Evolutionary conservation across 371 early-diverging fungal genomes (phyloP).

Genomic region (Blakeslea trispora): DNA sequence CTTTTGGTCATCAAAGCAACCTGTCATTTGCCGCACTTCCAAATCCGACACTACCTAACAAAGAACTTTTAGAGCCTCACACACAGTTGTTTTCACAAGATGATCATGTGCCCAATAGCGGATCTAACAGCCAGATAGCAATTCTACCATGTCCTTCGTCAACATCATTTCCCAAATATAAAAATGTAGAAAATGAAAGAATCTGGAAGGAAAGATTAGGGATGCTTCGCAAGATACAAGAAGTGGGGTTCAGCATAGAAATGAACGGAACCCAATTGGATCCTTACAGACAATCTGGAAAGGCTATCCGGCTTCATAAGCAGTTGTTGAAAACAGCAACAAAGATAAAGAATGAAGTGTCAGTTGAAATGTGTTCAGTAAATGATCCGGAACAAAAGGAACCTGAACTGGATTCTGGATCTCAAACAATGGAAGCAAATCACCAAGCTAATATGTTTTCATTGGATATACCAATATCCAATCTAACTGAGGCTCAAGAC

Average conservation of each 20-base stretch:
- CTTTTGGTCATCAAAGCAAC: not conserved
- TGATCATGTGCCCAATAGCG: not conserved
- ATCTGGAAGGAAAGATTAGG: constrained; percentile 19
- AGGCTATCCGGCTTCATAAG: constrained; percentile 6
- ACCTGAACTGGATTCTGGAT: not conserved
- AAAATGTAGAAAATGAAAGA: constrained; percentile 2
- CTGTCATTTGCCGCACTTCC: constrained; percentile 8
- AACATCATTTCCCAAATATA: constrained; percentile 8
- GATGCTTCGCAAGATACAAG: constrained; percentile 12
- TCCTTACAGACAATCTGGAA: constrained; percentile 3
- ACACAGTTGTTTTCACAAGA: constrained; percentile 1
- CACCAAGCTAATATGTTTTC: too few species aligned
- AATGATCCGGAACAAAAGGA: not conserved
- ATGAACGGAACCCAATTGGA: constrained; percentile 5
- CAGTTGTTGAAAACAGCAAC: constrained; percentile 9
- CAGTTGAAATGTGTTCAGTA: not conserved
- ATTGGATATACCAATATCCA: too few species aligned
- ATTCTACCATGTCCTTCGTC: constrained; percentile 19
- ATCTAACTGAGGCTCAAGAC: too few species aligned
- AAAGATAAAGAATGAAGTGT: constrained; percentile 14
- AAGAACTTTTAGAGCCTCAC: constrained; percentile 8
- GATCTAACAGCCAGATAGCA: constrained; percentile 6
- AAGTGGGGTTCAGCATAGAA: constrained; percentile 7
- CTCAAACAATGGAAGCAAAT: not conserved
- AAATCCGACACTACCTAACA: constrained; percentile 15